phyloP scores from a whole-genome alignment of 352 stramenopile species.

The Halophytophthora polymorphica region DNA sequence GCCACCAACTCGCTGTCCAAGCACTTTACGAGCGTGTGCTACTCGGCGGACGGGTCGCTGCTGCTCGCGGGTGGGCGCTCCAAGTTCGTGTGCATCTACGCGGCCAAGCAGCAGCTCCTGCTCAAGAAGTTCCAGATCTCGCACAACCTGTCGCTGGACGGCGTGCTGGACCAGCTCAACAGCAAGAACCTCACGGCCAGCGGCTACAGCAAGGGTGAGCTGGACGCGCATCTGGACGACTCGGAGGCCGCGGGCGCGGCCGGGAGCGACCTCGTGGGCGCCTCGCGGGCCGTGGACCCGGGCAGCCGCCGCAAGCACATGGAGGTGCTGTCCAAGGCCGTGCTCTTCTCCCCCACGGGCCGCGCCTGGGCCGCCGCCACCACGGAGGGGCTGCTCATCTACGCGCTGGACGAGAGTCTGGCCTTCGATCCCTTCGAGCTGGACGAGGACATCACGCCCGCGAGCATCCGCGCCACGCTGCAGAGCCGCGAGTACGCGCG shows the following conservation, averaged over 20 bases:
- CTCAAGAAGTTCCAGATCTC: constrained; percentile 99
- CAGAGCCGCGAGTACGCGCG: constrained; percentile 87
- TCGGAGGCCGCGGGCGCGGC: constrained; percentile 23
- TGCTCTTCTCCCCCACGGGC: constrained; percentile 97
- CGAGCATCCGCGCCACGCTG: constrained; percentile 88
- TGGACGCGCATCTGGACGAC: constrained; percentile 66
- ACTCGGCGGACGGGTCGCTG: constrained; percentile 97
- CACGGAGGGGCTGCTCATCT: constrained; percentile 97
- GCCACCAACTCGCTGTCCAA: constrained; percentile 92
- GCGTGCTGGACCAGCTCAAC: constrained; percentile 96
- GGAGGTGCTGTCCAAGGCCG: constrained; percentile 88
- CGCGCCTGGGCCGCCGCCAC: constrained; percentile 96
- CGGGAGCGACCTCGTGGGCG: constrained; percentile 66
- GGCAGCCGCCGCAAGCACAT: constrained; percentile 85
- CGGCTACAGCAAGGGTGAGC: constrained; percentile 61
- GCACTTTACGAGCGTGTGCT: constrained; percentile 99
- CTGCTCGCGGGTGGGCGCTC: constrained; percentile 96
- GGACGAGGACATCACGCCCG: constrained; percentile 96
- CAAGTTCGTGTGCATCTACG: constrained; percentile 99
- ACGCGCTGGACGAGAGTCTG: constrained; percentile 94
- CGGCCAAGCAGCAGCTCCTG: constrained; percentile 92
- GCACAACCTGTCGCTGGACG: constrained; percentile 96
- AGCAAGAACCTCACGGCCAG: constrained; percentile 81
- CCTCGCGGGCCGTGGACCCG: constrained; percentile 90
- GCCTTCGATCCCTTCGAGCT: constrained; percentile 99